phyloP scores from a whole-genome alignment of 2,329 filamentous ascomycete species.

The Claviceps paspali region DNA sequence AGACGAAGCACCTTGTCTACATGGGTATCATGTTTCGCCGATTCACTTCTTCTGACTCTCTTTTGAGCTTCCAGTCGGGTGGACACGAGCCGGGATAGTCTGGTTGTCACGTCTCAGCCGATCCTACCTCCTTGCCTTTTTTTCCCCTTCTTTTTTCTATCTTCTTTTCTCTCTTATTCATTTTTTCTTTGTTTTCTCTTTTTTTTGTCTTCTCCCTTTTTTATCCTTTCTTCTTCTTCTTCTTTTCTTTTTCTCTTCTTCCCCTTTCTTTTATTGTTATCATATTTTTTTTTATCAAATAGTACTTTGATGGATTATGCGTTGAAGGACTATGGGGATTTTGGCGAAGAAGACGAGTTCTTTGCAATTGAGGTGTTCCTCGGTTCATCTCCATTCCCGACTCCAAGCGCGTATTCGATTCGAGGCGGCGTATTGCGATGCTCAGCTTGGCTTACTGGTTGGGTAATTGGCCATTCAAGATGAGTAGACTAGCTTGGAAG shows the following conservation, averaged over 20 bases:
- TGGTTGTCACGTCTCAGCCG: no score
- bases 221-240: slow-evolving; percentile 3
- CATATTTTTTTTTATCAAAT: background rate
- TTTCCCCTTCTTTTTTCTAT: background rate
- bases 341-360: background rate
- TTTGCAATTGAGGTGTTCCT: background rate
- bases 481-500: background rate
- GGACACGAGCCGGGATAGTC: slow-evolving; percentile 4
- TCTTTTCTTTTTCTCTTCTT: slow-evolving; percentile 3
- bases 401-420: slow-evolving; percentile 1
- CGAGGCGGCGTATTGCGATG: background rate
- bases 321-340: slow-evolving; percentile 10
- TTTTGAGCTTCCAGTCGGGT: slow-evolving; percentile 8
- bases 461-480: background rate
- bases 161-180: background rate
- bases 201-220: background rate
- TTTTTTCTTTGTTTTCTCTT: background rate
- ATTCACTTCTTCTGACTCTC: slow-evolving; percentile 8
- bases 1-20: background rate
- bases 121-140: background rate
- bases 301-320: slow-evolving; percentile 5
- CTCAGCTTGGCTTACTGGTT: background rate
- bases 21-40: slow-evolving; percentile 6
- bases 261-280: background rate
- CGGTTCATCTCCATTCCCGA: background rate